Conservation (phyloP, 2,329 filamentous ascomycete genomes). For the Sporothrix mexicana region DNA sequence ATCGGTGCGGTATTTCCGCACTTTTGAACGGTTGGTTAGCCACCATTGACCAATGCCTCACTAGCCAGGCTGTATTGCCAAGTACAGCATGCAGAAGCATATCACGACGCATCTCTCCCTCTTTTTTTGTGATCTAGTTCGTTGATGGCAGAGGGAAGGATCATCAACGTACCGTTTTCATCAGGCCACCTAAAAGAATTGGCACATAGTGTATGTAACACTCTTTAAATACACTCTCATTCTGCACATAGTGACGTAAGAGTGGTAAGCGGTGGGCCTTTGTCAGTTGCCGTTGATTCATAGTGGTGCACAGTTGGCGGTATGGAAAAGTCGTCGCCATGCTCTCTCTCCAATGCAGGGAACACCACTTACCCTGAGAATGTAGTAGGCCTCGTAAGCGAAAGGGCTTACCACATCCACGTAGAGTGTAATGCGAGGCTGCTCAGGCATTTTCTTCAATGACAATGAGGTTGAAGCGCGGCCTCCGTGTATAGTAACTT, state of each 20-base stretch:
- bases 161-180: constrained; percentile 44
- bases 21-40: constrained; percentile 34
- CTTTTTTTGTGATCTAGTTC: no score
- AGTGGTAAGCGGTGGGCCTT: background rate
- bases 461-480: no score
- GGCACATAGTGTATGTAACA: constrained; percentile 47
- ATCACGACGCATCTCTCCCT: no score
- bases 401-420: constrained; percentile 51
- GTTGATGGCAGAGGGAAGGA: no score
- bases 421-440: constrained; percentile 47
- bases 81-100: background rate
- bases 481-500: no score
- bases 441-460: background rate
- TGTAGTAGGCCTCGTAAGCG: constrained; percentile 48
- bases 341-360: background rate
- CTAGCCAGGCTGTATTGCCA: background rate
- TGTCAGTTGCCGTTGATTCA: background rate
- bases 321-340: no score
- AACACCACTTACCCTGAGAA: constrained; percentile 45
- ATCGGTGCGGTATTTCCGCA: constrained; percentile 48
- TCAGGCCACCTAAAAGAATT: constrained; percentile 48
- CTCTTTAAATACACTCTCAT: constrained; percentile 43
- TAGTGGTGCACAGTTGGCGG: no score
- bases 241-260: constrained; percentile 36
- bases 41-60: background rate